Percentiles rank a stretch among this genome's conserved stretches.
Evolutionary conservation across 2,329 filamentous ascomycete species (phyloP).

Genomic region (Aspergillus bombycis): DNA sequence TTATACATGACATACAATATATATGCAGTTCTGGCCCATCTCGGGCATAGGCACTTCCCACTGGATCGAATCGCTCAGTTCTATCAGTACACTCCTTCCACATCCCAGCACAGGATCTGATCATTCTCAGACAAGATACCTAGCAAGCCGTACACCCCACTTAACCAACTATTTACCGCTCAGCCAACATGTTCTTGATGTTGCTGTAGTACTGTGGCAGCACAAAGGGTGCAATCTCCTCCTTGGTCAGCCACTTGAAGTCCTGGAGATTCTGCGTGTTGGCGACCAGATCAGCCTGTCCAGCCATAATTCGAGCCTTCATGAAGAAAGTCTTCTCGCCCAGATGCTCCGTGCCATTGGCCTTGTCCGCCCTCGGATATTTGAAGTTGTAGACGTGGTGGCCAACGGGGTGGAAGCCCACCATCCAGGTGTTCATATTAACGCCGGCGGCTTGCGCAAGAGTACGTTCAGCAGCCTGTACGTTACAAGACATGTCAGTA

Average conservation of each 20-base stretch:
- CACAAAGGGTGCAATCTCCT: conserved; percentile 76
- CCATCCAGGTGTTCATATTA: conserved; percentile 99
- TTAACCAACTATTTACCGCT: conserved; percentile 59
- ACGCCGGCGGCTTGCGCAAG: conserved; percentile 76
- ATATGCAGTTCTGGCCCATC: conserved; percentile 36
- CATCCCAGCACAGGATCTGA: background rate
- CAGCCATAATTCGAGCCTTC: conserved; percentile 94
- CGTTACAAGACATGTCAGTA: conserved; percentile 8
- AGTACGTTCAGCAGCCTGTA: conserved; percentile 78
- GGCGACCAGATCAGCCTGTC: conserved; percentile 78
- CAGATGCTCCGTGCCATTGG: conserved; percentile 45
- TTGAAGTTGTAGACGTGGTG: conserved; percentile 68
- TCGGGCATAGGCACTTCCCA: conserved; percentile 9
- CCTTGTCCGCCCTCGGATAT: conserved; percentile 48
- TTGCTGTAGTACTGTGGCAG: conserved; percentile 70
- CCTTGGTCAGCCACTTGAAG: conserved; percentile 90
- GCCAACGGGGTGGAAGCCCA: conserved; percentile 86
- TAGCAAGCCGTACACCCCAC: background rate
- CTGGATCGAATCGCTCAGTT: conserved; percentile 7
- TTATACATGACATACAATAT: conserved; percentile 44
- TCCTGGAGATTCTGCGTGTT: conserved; percentile 76
- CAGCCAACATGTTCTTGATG: conserved; percentile 81
- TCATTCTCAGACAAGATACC: background rate
- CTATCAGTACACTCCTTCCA: conserved; percentile 18
- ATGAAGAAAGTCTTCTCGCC: conserved; percentile 93